Conservation (phyloP, 495 filamentous ascomycete species). For the Chaetomium fimeti region DNA sequence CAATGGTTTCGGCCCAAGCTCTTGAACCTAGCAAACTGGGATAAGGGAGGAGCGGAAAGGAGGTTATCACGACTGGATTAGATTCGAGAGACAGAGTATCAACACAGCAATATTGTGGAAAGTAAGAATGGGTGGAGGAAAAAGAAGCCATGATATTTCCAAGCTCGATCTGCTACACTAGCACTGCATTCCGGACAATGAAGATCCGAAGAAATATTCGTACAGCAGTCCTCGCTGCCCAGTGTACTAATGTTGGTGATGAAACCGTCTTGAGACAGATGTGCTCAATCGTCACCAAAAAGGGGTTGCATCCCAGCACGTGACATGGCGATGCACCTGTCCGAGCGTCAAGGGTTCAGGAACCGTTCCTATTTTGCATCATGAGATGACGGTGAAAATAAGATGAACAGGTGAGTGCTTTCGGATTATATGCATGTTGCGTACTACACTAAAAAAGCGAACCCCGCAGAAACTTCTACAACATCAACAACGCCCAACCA, state of each 20-base stretch:
- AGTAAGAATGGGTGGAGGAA: background rate
- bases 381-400: background rate
- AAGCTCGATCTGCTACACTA: constrained; percentile 10
- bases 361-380: background rate
- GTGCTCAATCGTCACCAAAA: constrained; percentile 4
- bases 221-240: background rate
- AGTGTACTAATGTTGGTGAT: background rate
- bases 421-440: background rate
- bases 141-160: background rate
- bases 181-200: background rate
- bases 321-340: constrained; percentile 7
- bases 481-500: background rate
- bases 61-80: background rate
- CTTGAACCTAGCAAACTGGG: background rate
- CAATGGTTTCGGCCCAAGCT: background rate
- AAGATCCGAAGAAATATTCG: background rate
- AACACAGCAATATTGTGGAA: background rate
- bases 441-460: background rate
- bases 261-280: constrained; percentile 27
- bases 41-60: background rate
- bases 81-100: background rate
- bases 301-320: constrained; percentile 9
- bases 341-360: constrained; percentile 5
- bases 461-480: no score
- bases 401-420: background rate